Conservation (phyloP, 768 basidiomycete species). For the Saitozyma podzolica region DNA sequence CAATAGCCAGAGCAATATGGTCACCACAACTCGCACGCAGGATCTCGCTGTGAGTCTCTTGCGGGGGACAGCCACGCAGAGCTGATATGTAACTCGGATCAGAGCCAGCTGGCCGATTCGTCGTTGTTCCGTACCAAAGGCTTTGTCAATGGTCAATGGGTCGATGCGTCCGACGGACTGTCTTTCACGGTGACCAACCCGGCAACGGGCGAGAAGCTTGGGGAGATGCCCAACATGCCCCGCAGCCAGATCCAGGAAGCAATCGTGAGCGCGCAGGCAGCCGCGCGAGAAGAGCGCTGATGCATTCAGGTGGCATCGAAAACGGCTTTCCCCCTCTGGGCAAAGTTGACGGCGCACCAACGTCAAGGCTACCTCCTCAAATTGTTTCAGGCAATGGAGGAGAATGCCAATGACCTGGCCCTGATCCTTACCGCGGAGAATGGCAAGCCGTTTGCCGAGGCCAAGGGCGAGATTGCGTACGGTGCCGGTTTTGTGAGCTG, state of each 20-base stretch:
- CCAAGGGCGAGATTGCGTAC: conserved; percentile 37
- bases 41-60: no score
- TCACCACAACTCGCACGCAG: no score
- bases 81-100: not conserved
- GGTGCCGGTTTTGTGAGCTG: conserved; percentile 29
- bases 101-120: conserved; percentile 12
- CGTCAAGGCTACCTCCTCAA: conserved; percentile 26
- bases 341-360: conserved; percentile 16
- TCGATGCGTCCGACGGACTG: conserved; percentile 15
- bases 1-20: no score
- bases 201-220: conserved; percentile 25
- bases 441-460: conserved; percentile 42
- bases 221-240: conserved; percentile 44
- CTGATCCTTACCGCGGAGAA: conserved; percentile 41
- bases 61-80: no score
- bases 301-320: conserved; percentile 13
- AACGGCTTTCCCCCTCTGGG: conserved; percentile 17
- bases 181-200: conserved; percentile 36
- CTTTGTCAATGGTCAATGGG: conserved; percentile 43
- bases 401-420: conserved; percentile 37
- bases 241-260: conserved; percentile 77
- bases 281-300: conserved; percentile 1
- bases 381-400: conserved; percentile 21
- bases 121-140: conserved; percentile 24
- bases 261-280: conserved; percentile 55